phyloP scores from a whole-genome alignment of 345 rosid species.

The Populus pruinosa region DNA sequence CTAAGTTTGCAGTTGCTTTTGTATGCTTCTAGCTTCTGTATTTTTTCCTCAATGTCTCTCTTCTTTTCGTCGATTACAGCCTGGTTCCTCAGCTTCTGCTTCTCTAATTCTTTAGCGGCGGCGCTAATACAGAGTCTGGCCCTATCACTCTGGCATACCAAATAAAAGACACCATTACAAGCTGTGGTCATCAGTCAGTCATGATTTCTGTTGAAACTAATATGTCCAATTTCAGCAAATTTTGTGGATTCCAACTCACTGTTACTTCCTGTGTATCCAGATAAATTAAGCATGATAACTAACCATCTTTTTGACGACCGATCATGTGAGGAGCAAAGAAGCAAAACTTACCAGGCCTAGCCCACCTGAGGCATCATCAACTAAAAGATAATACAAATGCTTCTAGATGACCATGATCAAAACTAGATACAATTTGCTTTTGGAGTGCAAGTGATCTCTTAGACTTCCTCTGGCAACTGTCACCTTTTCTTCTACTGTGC shows the following conservation, averaged over 20 bases:
- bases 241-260: background rate
- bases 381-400: conserved; percentile 33
- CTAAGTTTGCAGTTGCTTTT: conserved; percentile 25
- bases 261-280: background rate
- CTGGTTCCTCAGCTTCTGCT: conserved; percentile 41
- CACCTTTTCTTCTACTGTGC: conserved; percentile 27
- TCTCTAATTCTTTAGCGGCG: conserved; percentile 56
- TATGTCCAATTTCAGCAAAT: background rate
- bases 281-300: background rate
- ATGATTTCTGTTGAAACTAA: background rate
- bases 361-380: conserved; percentile 32
- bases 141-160: conserved; percentile 43
- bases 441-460: conserved; percentile 41
- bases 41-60: conserved; percentile 16
- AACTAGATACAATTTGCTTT: conserved; percentile 14
- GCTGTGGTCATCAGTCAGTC: background rate
- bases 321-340: background rate
- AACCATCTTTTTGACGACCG: background rate
- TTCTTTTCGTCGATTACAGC: conserved; percentile 15
- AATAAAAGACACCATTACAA: background rate
- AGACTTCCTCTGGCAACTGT: conserved; percentile 38
- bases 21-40: conserved; percentile 30
- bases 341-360: conserved; percentile 56
- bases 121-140: conserved; percentile 56
- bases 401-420: conserved; percentile 34